Evolutionary conservation across 352 stramenopile genomes (phyloP).

Genomic region (Pythium brachiatum): DNA sequence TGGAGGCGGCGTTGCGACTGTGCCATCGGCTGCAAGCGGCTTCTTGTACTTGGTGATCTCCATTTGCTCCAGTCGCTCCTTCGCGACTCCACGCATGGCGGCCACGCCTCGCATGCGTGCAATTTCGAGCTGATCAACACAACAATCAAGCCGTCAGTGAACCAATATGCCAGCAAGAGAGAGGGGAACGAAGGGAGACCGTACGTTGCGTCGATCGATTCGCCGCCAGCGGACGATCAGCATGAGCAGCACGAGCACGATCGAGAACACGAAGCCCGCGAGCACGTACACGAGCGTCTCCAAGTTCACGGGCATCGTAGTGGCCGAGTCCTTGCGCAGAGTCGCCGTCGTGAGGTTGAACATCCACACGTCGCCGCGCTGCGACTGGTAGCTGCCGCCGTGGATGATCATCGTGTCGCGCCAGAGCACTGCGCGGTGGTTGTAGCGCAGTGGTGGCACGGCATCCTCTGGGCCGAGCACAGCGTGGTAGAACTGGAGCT

Average conservation of each 20-base stretch:
- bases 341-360: constrained; percentile 57
- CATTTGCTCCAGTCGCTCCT: constrained; percentile 59
- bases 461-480: constrained; percentile 12
- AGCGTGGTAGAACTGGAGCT: constrained; percentile 32
- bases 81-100: constrained; percentile 51
- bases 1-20: constrained; percentile 5
- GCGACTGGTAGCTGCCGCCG: constrained; percentile 68
- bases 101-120: constrained; percentile 42
- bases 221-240: constrained; percentile 67
- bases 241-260: constrained; percentile 52
- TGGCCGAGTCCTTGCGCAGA: constrained; percentile 22
- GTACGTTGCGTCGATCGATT: constrained; percentile 58
- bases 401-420: constrained; percentile 57
- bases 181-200: constrained; percentile 5
- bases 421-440: constrained; percentile 58
- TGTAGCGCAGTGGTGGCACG: constrained; percentile 58
- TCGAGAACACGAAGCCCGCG: constrained; percentile 59
- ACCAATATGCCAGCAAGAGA: neutral
- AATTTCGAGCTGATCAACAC: constrained; percentile 39
- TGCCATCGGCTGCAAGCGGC: constrained; percentile 2
- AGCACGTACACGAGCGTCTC: constrained; percentile 76
- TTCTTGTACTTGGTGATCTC: constrained; percentile 65
- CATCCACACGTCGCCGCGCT: constrained; percentile 64
- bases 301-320: constrained; percentile 43
- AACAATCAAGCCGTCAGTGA: constrained; percentile 1